Evolutionary conservation across 2,329 filamentous ascomycete genomes (phyloP).

Genomic region (Aspergillus japonicus): DNA sequence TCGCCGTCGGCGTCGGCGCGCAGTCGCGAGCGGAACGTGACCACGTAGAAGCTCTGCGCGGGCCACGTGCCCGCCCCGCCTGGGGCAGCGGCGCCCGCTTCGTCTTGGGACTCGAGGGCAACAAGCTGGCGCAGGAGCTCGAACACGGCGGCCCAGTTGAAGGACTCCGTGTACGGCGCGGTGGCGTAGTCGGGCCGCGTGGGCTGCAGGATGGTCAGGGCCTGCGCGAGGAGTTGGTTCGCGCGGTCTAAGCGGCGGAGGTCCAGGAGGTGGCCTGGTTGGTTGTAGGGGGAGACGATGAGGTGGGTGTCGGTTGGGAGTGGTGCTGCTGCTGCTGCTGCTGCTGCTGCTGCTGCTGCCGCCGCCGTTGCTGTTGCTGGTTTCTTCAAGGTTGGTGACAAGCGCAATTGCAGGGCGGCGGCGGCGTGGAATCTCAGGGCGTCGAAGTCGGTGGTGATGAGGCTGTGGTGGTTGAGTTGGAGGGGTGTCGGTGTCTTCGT

Average conservation of each 20-base stretch:
- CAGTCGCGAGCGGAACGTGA: conserved; percentile 76
- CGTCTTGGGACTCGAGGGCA: conserved; percentile 24
- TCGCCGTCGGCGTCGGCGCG: conserved; percentile 65
- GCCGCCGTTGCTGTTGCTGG: background rate
- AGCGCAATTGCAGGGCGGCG: conserved; percentile 32
- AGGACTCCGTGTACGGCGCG: conserved; percentile 67
- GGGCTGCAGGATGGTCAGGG: conserved; percentile 64
- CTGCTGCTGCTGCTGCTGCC: background rate
- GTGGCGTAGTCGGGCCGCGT: conserved; percentile 72
- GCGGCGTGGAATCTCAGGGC: conserved; percentile 37
- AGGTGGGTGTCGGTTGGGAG: conserved; percentile 42
- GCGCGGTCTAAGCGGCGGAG: conserved; percentile 64
- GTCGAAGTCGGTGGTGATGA: conserved; percentile 34
- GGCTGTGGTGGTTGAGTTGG: conserved; percentile 30
- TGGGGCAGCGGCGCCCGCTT: no score
- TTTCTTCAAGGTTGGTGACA: no score
- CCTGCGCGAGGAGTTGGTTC: conserved; percentile 68
- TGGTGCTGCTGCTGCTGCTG: conserved; percentile 1
- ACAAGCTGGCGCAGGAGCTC: conserved; percentile 59
- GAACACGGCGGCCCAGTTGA: conserved; percentile 73
- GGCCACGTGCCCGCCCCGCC: conserved; percentile 56
- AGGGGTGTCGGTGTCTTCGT: background rate
- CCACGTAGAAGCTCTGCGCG: conserved; percentile 72
- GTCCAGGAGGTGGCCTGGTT: conserved; percentile 69
- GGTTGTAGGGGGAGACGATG: conserved; percentile 73